phyloP scores from a whole-genome alignment of 352 stramenopile genomes.

The Phytophthora colocasiae region DNA sequence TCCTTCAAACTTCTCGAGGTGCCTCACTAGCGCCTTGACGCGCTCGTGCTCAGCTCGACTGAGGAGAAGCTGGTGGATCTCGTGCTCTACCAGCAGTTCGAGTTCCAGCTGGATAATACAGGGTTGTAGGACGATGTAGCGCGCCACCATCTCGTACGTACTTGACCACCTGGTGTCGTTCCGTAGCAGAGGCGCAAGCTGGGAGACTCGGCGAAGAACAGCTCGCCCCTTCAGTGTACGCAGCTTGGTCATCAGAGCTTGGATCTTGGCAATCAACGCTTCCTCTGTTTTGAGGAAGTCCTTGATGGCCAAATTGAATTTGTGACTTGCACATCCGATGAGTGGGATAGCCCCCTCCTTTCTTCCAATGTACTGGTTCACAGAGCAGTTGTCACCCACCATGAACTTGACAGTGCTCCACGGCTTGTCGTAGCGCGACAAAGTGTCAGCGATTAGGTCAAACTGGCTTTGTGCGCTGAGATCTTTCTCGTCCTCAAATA shows the following conservation, averaged over 20 bases:
- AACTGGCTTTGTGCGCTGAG: constrained; percentile 12
- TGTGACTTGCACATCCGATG: no score
- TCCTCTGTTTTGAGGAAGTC: no score
- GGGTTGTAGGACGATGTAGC: neutral
- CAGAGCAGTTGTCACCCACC: constrained; percentile 20
- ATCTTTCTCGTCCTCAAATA: constrained; percentile 13
- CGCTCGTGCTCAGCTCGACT: neutral
- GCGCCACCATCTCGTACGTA: neutral
- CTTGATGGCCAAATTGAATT: no score
- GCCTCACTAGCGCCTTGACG: neutral
- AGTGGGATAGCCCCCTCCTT: no score
- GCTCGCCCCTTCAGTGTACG: neutral
- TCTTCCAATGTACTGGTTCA: constrained; percentile 4
- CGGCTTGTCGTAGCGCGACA: constrained; percentile 13
- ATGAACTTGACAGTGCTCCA: constrained; percentile 22
- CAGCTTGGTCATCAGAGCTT: no score
- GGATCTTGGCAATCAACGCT: no score
- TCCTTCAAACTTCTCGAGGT: neutral
- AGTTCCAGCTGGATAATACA: neutral
- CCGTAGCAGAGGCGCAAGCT: neutral
- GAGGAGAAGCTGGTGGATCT: neutral
- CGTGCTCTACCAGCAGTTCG: neutral
- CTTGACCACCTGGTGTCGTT: neutral
- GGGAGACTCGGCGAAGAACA: neutral
- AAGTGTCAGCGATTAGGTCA: constrained; percentile 21